phyloP scores from a whole-genome alignment of 2,329 filamentous ascomycete species.

The Fusarium paranaense region DNA sequence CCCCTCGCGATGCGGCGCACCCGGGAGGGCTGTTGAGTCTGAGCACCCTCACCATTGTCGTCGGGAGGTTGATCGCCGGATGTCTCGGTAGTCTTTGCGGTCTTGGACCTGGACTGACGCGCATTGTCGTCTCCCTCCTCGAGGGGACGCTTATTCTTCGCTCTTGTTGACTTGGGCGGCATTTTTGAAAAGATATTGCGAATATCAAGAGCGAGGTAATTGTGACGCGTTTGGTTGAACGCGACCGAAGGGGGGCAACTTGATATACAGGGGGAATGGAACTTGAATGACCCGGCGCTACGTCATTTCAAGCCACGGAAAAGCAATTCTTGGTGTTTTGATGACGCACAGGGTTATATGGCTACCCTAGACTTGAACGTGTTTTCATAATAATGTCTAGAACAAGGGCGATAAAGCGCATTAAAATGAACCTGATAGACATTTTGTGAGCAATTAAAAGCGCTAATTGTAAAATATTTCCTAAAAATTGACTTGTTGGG shows the following conservation, averaged over 20 bases:
- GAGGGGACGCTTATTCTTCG: conserved; percentile 5
- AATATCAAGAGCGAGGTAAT: neutral
- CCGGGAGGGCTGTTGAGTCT: neutral
- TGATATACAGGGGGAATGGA: neutral
- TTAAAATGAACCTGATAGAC: neutral
- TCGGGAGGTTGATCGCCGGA: neutral
- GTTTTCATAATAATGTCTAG: neutral
- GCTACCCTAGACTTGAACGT: neutral
- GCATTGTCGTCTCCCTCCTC: neutral
- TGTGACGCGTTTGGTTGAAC: neutral
- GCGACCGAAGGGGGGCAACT: neutral
- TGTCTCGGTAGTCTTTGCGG: neutral
- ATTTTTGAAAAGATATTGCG: neutral
- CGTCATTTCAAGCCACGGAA: neutral
- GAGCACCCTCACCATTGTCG: neutral
- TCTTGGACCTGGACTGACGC: conserved; percentile 1
- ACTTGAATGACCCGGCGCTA: neutral
- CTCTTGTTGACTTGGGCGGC: conserved; percentile 4
- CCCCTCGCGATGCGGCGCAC: conserved; percentile 15
- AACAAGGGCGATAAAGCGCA: neutral
- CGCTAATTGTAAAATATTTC: neutral
- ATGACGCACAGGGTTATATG: neutral
- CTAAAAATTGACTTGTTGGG: too few relatives aligned
- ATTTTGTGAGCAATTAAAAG: neutral
- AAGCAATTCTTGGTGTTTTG: conserved; percentile 1